These are phyloP conservation scores for Yarrowia sp. DNA, from an alignment of 805 yeast genomes.

Conservation along the genomic window DNA sequence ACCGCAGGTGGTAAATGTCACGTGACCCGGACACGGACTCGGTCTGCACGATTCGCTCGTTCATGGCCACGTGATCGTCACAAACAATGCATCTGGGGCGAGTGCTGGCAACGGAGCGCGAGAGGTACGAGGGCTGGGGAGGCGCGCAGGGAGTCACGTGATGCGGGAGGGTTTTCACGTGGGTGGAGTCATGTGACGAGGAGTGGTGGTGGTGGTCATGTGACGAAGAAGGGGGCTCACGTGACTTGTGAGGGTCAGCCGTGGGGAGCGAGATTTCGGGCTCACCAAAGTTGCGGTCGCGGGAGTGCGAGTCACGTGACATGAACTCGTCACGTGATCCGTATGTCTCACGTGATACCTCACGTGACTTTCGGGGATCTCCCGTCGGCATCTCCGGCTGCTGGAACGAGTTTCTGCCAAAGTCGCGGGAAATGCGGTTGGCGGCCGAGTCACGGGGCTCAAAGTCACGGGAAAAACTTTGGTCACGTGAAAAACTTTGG, in stretches of 20 bases:
- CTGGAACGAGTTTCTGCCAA: too few species aligned
- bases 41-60: slow-evolving; percentile 44
- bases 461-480: not conserved
- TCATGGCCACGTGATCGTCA: slow-evolving; percentile 48
- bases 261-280: not conserved
- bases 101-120: not conserved
- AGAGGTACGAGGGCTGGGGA: slow-evolving; percentile 13
- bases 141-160: slow-evolving; percentile 34
- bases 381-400: too few species aligned
- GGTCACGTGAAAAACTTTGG: not conserved
- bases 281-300: not conserved
- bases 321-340: not conserved
- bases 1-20: slow-evolving; percentile 42
- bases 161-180: not conserved
- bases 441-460: too few species aligned
- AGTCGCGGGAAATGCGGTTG: too few species aligned
- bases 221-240: not conserved
- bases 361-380: not conserved
- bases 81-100: slow-evolving; percentile 42
- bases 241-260: slow-evolving; percentile 6
- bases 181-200: not conserved
- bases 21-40: slow-evolving; percentile 33
- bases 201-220: not conserved
- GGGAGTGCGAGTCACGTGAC: not conserved
- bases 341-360: not conserved